phyloP scores from a whole-genome alignment of 139 green algal species.

The Tetradesmus obliquus region DNA sequence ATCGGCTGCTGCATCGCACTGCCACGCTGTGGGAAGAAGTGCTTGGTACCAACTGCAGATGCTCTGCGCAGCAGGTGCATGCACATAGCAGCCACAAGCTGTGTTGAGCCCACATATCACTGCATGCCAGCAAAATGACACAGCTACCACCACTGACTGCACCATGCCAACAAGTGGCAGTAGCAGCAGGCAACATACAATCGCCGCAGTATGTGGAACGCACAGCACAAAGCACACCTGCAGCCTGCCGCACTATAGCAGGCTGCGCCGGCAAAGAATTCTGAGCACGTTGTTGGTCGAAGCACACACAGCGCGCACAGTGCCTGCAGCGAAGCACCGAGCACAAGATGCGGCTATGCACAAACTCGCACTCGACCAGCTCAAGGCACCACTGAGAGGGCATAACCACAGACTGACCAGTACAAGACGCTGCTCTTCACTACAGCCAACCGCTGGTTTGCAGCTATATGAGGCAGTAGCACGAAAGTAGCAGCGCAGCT shows the following conservation, averaged over 20 bases:
- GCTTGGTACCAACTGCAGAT: not conserved
- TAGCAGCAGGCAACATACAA: not conserved
- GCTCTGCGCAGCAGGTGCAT: not conserved
- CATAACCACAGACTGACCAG: too few relatives aligned
- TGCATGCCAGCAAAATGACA: not conserved
- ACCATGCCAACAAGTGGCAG: not conserved
- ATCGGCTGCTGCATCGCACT: not conserved
- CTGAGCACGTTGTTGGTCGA: not conserved
- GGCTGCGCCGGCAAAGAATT: not conserved
- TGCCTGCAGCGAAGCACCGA: not conserved
- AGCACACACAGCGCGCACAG: not conserved
- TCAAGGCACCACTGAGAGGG: not conserved
- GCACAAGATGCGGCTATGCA: not conserved
- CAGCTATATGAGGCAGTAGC: not conserved
- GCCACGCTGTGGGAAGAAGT: not conserved
- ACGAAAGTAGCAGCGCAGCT: not conserved
- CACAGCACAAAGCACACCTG: not conserved
- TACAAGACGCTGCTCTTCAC: too few relatives aligned
- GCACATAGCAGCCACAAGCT: not conserved
- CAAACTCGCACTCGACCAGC: not conserved
- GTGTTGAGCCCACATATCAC: not conserved
- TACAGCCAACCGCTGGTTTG: not conserved
- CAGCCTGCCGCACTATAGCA: not conserved
- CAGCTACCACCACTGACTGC: not conserved
- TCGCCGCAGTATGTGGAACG: not conserved